Percentiles rank a stretch among this genome's conserved stretches.
Conservation (phyloP, 306 rosid species). For the Prosopis cineraria region DNA sequence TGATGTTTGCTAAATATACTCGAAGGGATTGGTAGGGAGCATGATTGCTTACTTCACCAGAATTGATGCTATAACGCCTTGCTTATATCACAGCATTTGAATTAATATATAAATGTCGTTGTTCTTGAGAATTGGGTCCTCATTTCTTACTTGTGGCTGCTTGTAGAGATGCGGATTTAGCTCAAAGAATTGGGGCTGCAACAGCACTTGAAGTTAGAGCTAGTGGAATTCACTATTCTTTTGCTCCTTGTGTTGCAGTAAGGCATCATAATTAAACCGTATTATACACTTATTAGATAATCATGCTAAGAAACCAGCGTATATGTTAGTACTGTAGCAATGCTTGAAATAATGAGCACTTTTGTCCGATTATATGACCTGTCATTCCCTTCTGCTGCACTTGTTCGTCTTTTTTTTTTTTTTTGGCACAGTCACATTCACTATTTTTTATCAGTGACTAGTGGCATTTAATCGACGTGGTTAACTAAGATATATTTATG, state of each 20-base stretch:
- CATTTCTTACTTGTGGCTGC: slow-evolving; percentile 12
- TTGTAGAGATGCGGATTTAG: slow-evolving; percentile 80
- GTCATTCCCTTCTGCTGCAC: background rate
- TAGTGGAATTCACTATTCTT: slow-evolving; percentile 69
- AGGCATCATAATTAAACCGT: slow-evolving; percentile 34
- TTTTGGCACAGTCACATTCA: background rate
- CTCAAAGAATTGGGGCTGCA: slow-evolving; percentile 72
- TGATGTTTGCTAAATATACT: background rate
- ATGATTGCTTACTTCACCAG: background rate
- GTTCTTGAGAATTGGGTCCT: background rate
- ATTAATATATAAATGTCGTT: background rate
- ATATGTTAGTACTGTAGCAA: background rate
- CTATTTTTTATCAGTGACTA: background rate
- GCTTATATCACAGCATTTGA: slow-evolving; percentile 15
- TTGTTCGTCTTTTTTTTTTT: background rate
- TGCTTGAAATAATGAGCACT: background rate
- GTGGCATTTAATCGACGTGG: slow-evolving; percentile 6
- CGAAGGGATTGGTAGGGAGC: background rate
- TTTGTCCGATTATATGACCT: background rate
- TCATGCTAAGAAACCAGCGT: background rate
- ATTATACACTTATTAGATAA: background rate
- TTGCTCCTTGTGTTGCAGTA: slow-evolving; percentile 92
- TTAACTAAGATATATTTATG: slow-evolving; percentile 12
- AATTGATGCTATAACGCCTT: slow-evolving; percentile 16
- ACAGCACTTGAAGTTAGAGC: slow-evolving; percentile 91